Base-by-base conservation (phyloP, 1,284 basidiomycete genomes). In the Moesziomyces globuligerus region DNA sequence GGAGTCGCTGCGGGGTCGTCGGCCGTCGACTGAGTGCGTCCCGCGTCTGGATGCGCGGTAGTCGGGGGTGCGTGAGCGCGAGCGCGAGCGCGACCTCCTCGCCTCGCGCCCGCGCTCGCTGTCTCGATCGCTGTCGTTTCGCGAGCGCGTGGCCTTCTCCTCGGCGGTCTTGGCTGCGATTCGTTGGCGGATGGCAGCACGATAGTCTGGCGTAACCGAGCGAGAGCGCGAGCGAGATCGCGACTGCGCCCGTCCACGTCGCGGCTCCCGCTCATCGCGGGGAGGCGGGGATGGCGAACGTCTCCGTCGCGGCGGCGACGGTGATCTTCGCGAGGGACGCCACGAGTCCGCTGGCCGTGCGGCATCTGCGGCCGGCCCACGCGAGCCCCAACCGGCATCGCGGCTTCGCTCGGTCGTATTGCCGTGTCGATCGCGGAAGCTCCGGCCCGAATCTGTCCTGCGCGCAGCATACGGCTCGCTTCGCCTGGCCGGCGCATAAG, bases 371-470 rank as follows among this genome's bases (percentile, higher is more conserved):
- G n/a, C n/a, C 7, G 46, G 25, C 23, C 46, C 47, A 3, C 59
- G 47, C 1, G 52, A 29, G 2, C 65, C 75, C 75, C 75, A 78
- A 1, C 75, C 75, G 6, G 57, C 46, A 38, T 78, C 85, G 72
- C 32, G 83, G 82, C 45, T 85, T 84, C 48, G 84, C 83, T 56
- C 86, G 62, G 43, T 82, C 70, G 25, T 85, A 84, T 81, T 85
- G 83, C 26, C 85, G 83, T 47, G 82, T 3, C 42, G 40, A 20
- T 58, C 32, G 3, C 37, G 21, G 17, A 48, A 52, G 11, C 43
- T 29, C 20, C 39, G 48, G 20, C 48, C 44, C 6, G 37, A 17
- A 39, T 18, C 18, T n/a, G 46, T 3, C 9, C 43, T 24, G 23
- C n/a, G n/a, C n/a, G n/a, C n/a, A n/a, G n/a, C n/a, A n/a, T 13